Evolutionary conservation across 2,329 filamentous ascomycete genomes (phyloP), one percentile per base, ranked within the genome.

Genomic region (Alternaria brassicicola): DNA sequence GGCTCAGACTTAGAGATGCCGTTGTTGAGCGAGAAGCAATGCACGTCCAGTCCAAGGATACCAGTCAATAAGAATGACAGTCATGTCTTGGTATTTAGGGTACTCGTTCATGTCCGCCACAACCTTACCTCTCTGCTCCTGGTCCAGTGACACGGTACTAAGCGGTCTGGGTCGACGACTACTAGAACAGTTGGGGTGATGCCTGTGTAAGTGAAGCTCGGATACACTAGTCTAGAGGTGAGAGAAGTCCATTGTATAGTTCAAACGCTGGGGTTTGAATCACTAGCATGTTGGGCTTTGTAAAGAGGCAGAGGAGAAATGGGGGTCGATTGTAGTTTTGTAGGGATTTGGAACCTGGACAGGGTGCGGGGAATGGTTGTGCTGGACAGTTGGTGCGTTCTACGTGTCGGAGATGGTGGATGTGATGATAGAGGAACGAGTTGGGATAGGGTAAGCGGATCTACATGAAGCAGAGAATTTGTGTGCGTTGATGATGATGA

Each of bases 51-150:
- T 2, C 80, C 79, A 55, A 82, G 82, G 33, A 82, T 75, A 2
- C 80, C 80, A 4, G 81, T 80, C 2, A 83, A 66, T 0, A 81
- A 79, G 28, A 75, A 72, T 0, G 65, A 67, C 5, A 72, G 49
- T 0, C 62, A 68, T 0, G 86, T 90, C 77, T 94, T 95, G n/a
- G n/a, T n/a, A n/a, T n/a, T n/a, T 15, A 0, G 94, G 80, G 63
- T 92, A 94, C 66, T 93, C 90, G 63, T 91, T 90, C 67, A 94
- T 88, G 68, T 94, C 91, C 23, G 80, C 80, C 8, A 93, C 77
- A 3, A 94, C 81, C 31, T 83, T 81, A 2, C 82, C 79, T 76
- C 93, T 94, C 69, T 90, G 84, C 42, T 82, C 75, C 8, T 82
- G 79, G 63, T 92, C 89, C 3, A 95, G 82, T 2, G 93, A 88